Percentiles rank a stretch among this genome's conserved stretches.
Conservation (phyloP, 2,329 filamentous ascomycete species). For the Xylaria sp. region DNA sequence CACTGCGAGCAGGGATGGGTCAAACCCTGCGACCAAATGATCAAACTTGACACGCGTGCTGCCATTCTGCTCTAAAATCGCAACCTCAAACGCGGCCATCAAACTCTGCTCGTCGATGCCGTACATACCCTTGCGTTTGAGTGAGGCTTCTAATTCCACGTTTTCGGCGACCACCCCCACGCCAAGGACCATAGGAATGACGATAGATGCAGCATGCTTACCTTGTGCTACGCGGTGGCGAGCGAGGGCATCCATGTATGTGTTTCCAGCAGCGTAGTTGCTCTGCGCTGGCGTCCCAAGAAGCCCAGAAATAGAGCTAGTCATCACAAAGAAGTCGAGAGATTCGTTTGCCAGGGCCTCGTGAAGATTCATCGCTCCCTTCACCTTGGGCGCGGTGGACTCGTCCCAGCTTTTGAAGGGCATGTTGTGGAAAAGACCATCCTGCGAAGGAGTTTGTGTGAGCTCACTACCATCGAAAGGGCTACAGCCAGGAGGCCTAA, state of each 20-base stretch:
- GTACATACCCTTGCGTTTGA: constrained; percentile 14
- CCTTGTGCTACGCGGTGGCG: constrained; percentile 5
- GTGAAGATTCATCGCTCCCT: neutral
- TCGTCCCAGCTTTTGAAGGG: neutral
- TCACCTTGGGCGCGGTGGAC: neutral
- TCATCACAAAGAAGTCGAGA: neutral
- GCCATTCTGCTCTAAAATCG: neutral
- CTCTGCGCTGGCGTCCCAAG: constrained; percentile 36
- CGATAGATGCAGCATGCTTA: neutral
- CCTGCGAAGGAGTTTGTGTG: neutral
- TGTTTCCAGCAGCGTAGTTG: constrained; percentile 43
- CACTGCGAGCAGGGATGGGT: neutral
- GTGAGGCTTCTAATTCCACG: neutral
- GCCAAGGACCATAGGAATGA: constrained; percentile 14
- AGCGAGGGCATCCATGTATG: constrained; percentile 38
- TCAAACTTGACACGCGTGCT: too few species aligned
- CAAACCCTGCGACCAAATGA: neutral
- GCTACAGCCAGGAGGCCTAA: too few species aligned
- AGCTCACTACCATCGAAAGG: too few species aligned
- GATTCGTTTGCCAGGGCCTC: neutral
- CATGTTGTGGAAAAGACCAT: neutral
- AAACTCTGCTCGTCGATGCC: constrained; percentile 16
- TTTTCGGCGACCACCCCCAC: constrained; percentile 37
- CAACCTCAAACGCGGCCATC: neutral
- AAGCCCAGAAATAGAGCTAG: constrained; percentile 23